Percentiles rank a stretch among this genome's conserved stretches.
These are phyloP conservation scores for Diplodia seriata DNA, from an alignment of 2,329 filamentous ascomycete species.

Conservation along the genomic window DNA sequence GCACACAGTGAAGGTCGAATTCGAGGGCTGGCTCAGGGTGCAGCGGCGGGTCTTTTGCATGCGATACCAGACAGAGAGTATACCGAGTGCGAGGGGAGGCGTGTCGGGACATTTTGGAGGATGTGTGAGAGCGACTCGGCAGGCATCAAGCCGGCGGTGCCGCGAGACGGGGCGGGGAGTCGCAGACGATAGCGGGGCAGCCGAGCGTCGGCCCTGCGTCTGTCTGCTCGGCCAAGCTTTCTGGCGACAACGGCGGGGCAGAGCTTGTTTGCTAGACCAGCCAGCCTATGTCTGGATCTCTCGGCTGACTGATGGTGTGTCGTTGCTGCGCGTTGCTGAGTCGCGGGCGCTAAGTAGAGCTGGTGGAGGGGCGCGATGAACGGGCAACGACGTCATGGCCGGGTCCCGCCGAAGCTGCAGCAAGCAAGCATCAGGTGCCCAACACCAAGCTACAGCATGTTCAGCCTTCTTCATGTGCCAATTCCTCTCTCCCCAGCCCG, in stretches of 20 bases:
- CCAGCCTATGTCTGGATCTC: slow-evolving; percentile 2
- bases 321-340: slow-evolving; percentile 6
- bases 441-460: background rate
- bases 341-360: background rate
- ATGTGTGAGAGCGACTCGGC: too few species aligned
- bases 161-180: too few species aligned
- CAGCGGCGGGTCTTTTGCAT: slow-evolving; percentile 1
- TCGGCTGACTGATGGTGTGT: slow-evolving; percentile 1
- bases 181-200: too few species aligned
- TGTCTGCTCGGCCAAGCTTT: slow-evolving; percentile 13
- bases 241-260: slow-evolving; percentile 2
- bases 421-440: background rate
- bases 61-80: slow-evolving; percentile 6
- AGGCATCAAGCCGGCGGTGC: background rate
- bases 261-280: slow-evolving; percentile 19
- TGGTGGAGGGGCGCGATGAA: background rate
- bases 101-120: background rate
- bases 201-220: background rate
- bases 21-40: background rate
- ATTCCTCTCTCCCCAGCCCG: too few species aligned
- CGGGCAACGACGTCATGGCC: slow-evolving; percentile 11
- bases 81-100: background rate
- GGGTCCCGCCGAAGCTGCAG: background rate
- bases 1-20: slow-evolving; percentile 2
- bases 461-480: too few species aligned